Base-by-base conservation (phyloP, 345 rosid species). In the Jatropha curcas region DNA sequence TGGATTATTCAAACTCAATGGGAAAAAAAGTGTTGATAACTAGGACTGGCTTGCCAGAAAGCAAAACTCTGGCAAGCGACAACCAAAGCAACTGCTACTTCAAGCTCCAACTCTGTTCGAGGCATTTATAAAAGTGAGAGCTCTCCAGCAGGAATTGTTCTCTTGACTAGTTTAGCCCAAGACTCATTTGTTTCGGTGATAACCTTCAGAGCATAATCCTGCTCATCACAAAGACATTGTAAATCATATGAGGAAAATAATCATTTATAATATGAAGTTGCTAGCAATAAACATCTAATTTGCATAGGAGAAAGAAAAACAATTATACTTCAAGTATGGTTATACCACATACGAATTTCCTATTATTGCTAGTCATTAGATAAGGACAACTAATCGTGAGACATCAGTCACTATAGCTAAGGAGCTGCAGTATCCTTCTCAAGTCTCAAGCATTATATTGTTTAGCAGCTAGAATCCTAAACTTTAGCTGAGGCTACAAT, bases 121-220 rank as follows among this genome's bases (percentile, higher is more conserved):
- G 24, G 63, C 67, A 45, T 52, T 70, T 72, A 84, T 28, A 76
- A 67, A 68, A 90, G 92, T 30, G 91, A 90, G 60, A 87, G 91
- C 73, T 82, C 90, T 57, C 89, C 89, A 24, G 90, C 89, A 39
- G 82, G 83, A 60, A 87, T 76, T 14, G 87, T 76, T 86, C 96
- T 86, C 84, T 88, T 88, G 56, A 92, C 88, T 68, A 92, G 96
- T 81, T 86, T 92, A 51, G 88, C 80, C 97, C 97, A 92, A 31
- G 97, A 88, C 62, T 90, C 90, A n/a, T 92, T 90, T 1, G 96
- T 84, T 82, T 92, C 95, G 0, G 76, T 81, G 70, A 92, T 92
- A 50, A 92, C 92, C 85, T 86, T 90, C 70, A 92, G 84, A 39
- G 95, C 97, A 75, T 86, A 92, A 14, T 92, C 95, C 95, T 92